Evolutionary conservation across 305 asterid species (phyloP).

Genomic region (Caryopteris hybrid): DNA sequence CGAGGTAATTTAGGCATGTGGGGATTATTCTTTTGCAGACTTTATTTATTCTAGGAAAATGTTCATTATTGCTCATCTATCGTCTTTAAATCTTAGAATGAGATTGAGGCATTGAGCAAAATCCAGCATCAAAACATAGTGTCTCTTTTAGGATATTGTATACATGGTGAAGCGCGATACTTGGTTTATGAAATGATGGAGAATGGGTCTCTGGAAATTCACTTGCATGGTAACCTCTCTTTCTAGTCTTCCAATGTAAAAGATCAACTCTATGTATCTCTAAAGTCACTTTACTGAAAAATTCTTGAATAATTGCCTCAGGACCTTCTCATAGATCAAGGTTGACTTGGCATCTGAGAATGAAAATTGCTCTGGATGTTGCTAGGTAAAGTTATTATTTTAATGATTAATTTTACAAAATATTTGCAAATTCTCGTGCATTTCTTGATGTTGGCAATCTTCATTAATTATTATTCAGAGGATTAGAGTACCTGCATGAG

Average conservation of each 20-base stretch:
- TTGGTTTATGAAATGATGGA: constrained; percentile 85
- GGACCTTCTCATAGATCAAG: constrained; percentile 60
- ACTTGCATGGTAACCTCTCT: constrained; percentile 62
- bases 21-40: not conserved
- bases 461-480: constrained; percentile 38
- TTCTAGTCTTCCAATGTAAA: not conserved
- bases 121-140: constrained; percentile 81
- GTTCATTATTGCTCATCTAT: constrained; percentile 15
- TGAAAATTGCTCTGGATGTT: constrained; percentile 89
- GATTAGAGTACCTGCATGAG: constrained; percentile 85
- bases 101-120: constrained; percentile 65
- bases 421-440: not conserved
- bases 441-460: not conserved
- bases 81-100: constrained; percentile 57
- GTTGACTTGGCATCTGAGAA: constrained; percentile 80
- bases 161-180: constrained; percentile 57
- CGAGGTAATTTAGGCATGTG: constrained; percentile 43
- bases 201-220: constrained; percentile 72
- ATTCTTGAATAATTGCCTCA: constrained; percentile 17
- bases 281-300: not conserved
- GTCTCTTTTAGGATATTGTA: constrained; percentile 75
- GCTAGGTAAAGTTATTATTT: constrained; percentile 67
- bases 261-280: not conserved
- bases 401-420: not conserved
- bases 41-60: not conserved